These are phyloP conservation scores for Persicaria maculosa DNA, from an alignment of 148 eudicot species.

Conservation along the genomic window DNA sequence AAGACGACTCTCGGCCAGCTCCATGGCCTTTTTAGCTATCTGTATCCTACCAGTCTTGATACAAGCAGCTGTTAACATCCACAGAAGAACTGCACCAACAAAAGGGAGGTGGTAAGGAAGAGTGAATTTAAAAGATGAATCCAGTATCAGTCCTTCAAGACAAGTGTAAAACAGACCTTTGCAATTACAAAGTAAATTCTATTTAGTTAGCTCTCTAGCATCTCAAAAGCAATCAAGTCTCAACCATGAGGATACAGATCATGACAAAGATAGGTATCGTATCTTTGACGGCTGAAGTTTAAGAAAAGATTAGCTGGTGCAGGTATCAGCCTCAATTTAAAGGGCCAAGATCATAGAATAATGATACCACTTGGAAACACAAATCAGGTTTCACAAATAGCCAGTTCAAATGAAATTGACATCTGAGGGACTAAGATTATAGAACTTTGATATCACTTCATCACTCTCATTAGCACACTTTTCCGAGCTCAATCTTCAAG, in stretches of 20 bases:
- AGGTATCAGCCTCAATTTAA: not conserved
- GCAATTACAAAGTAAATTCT: not conserved
- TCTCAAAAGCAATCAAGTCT: not conserved
- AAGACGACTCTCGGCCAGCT: constrained; percentile 27
- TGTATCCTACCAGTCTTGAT: constrained; percentile 35
- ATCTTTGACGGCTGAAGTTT: not conserved
- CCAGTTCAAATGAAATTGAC: too few species aligned
- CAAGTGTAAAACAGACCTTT: too few species aligned
- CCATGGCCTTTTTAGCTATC: constrained; percentile 32
- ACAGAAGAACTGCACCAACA: constrained; percentile 28
- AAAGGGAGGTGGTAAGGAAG: not conserved
- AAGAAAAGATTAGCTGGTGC: not conserved
- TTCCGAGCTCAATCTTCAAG: not conserved
- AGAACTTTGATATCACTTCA: not conserved
- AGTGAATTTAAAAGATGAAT: not conserved
- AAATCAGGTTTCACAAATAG: too few species aligned
- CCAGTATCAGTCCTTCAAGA: not conserved
- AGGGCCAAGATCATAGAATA: not conserved
- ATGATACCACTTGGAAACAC: not conserved
- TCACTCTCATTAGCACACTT: not conserved
- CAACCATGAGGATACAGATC: not conserved
- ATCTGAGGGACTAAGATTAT: too few species aligned
- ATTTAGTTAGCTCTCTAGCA: not conserved
- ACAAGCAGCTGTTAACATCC: constrained; percentile 33
- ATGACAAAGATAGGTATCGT: not conserved